These are phyloP conservation scores for Xylaria castorea DNA, from an alignment of 495 filamentous ascomycete genomes.

Conservation along the genomic window DNA sequence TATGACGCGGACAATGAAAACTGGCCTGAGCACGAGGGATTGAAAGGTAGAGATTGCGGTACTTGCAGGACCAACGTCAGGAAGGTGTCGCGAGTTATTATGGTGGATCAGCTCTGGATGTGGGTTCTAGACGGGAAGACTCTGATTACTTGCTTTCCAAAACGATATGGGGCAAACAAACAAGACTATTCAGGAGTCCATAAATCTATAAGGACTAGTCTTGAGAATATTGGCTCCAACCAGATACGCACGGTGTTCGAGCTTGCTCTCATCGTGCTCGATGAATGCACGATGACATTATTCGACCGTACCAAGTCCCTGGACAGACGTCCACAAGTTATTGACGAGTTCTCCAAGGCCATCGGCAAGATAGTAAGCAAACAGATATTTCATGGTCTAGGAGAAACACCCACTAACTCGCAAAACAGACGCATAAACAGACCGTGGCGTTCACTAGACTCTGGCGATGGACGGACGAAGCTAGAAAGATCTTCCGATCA, in stretches of 20 bases:
- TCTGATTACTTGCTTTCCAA: slow-evolving; percentile 72
- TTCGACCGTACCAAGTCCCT: slow-evolving; percentile 64
- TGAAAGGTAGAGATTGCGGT: slow-evolving; percentile 26
- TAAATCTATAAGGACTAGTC: slow-evolving; percentile 57
- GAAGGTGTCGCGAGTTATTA: slow-evolving; percentile 67
- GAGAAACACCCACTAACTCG: slow-evolving; percentile 40
- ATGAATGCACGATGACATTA: slow-evolving; percentile 68
- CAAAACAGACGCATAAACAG: slow-evolving; percentile 43
- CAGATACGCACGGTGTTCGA: slow-evolving; percentile 73
- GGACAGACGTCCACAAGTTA: slow-evolving; percentile 68
- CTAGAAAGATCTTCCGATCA: slow-evolving; percentile 34
- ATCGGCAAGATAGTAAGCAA: slow-evolving; percentile 46
- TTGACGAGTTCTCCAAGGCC: slow-evolving; percentile 72
- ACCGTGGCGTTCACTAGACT: slow-evolving; percentile 46
- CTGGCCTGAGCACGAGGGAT: slow-evolving; percentile 29
- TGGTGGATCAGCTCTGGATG: slow-evolving; percentile 81
- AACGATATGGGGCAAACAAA: slow-evolving; percentile 71
- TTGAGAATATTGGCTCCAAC: slow-evolving; percentile 49
- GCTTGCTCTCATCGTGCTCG: slow-evolving; percentile 68
- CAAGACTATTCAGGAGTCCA: slow-evolving; percentile 70
- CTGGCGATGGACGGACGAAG: slow-evolving; percentile 46
- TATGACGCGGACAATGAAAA: not conserved
- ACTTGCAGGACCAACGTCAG: slow-evolving; percentile 45
- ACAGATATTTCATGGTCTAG: not conserved
- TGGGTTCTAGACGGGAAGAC: slow-evolving; percentile 72